Base-by-base conservation (phyloP, 2,329 filamentous ascomycete species). In the Grosmannia penicillata region DNA sequence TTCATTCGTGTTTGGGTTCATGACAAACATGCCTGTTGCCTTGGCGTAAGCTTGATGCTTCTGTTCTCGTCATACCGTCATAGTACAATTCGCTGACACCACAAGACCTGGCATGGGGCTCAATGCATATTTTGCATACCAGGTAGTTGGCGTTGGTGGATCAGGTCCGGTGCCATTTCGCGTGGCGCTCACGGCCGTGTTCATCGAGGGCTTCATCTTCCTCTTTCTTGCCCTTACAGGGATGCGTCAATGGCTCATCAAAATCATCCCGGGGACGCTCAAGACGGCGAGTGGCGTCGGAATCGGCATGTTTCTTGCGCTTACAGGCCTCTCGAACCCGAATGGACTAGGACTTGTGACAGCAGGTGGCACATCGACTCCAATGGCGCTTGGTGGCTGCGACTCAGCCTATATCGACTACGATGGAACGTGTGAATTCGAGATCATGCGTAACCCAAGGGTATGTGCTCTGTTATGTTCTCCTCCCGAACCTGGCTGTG, bases 271-370 rank as follows among this genome's bases (percentile, higher is more conserved):
- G 0, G 63, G 67, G 3, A 78, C 73, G 3, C 68, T 79, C 49
- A 79, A 79, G 55, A 74, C 71, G 1, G 74, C 75, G 10, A 76
- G 70, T 18, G 74, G 74, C 17, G 75, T 77, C 5, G 75, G 75
- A 2, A 78, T 79, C 28, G 75, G 75, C 3, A 58, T 78, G 27
- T 77, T 78, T 46, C 59, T 79, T 19, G 76, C 74, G 0, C 66
- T 75, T 45, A 75, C 75, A 43, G 75, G 75, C 2, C 63, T 79
- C 46, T 84, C 82, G 1, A 91, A 91, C 54, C 78, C 75, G 18
- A 76, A 82, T 33, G 86, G 86, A 40, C 87, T 94, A 49, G 85
- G 86, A 14, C 69, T 82, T 24, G 77, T 93, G 44, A 85, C 81
- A 1, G 15, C 41, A 6, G 84, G 84, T 22, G 73, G 73, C 11